Percentiles rank a stretch among this genome's conserved stretches.
These are phyloP conservation scores for Asterophora parasitica DNA, from an alignment of 768 basidiomycete genomes.

Conservation along the genomic window DNA sequence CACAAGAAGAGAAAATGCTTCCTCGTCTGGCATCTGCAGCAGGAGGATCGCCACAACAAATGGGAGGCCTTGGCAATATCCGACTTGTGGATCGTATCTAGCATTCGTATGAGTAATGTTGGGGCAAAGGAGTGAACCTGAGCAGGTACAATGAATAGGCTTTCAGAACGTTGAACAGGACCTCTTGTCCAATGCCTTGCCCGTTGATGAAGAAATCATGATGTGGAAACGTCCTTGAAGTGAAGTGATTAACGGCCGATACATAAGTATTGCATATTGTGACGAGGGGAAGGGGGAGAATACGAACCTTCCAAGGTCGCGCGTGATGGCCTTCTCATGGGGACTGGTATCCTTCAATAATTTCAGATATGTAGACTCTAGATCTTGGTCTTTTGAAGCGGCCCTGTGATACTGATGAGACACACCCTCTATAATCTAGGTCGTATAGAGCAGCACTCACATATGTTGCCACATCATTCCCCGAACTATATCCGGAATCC, in stretches of 20 bases:
- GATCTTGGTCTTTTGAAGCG: constrained; percentile 84
- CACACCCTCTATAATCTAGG: constrained; percentile 6
- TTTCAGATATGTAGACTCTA: constrained; percentile 78
- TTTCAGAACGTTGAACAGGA: constrained; percentile 95
- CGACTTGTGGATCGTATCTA: constrained; percentile 88
- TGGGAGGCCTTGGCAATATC: constrained; percentile 96
- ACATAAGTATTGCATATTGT: constrained; percentile 10
- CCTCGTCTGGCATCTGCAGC: constrained; percentile 98
- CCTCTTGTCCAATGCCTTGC: constrained; percentile 94
- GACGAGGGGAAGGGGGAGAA: constrained; percentile 5
- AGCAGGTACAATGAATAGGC: constrained; percentile 84
- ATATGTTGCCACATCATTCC: constrained; percentile 98
- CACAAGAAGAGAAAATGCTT: constrained; percentile 94
- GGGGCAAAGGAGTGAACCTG: not conserved
- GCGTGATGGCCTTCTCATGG: constrained; percentile 91
- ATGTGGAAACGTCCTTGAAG: constrained; percentile 84
- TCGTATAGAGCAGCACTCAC: constrained; percentile 32
- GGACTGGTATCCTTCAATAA: constrained; percentile 79
- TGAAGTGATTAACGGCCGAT: constrained; percentile 7
- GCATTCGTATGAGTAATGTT: constrained; percentile 3
- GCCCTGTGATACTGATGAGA: constrained; percentile 47
- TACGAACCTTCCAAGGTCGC: constrained; percentile 80
- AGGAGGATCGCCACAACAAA: constrained; percentile 94
- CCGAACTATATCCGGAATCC: constrained; percentile 82
- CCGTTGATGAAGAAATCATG: constrained; percentile 95